Base-by-base conservation (phyloP, 2,329 filamentous ascomycete genomes). In the Cercospora brassicicola region DNA sequence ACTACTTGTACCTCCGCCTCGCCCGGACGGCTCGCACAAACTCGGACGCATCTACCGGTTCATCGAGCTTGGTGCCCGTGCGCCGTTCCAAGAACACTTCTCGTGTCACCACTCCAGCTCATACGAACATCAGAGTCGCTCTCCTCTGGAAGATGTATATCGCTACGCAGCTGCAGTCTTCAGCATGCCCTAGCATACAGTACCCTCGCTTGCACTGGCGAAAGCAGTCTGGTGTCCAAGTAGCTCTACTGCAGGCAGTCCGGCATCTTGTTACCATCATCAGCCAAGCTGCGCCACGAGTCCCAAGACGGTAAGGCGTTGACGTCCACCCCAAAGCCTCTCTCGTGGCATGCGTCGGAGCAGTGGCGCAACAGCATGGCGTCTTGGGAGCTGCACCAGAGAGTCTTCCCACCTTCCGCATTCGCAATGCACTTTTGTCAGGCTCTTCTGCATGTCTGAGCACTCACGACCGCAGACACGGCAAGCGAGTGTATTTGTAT, bases 251-350 rank as follows among this genome's bases (percentile, higher is more conserved):
- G 36, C 36, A 42, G 15, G 36, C 36, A 42, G 36, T 42, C 36
- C 18, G 42, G 10, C 45, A 23, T 51, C 18, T 26, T 20, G 45
- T 26, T 26, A 51, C 53, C 26, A 57, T 26, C 53, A 57, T 57
- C 53, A 31, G 53, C 53, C 65, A 55, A 63, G 53, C 59, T 42
- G 56, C 59, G 66, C 66, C 66, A 62, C 39, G 42, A 23, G 51
- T 23, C 53, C 62, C 28, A 36, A 67, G 33, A 30, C 31, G 66
- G 62, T 26, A 56, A 55, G 33, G 62, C 51, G 18, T 33, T 45
- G 26, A 48, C 31, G 30, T 36, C 56, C 56, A 62, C 36, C 62
- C 42, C 18, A 33, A 51, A 33, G 60, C 60, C 59, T 55, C 42
- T 39, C 61, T 60, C 62, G 62, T 62, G 66, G 62, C 60, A 57